phyloP scores from a whole-genome alignment of 768 basidiomycete species.

The Gloeostereum incarnatum region DNA sequence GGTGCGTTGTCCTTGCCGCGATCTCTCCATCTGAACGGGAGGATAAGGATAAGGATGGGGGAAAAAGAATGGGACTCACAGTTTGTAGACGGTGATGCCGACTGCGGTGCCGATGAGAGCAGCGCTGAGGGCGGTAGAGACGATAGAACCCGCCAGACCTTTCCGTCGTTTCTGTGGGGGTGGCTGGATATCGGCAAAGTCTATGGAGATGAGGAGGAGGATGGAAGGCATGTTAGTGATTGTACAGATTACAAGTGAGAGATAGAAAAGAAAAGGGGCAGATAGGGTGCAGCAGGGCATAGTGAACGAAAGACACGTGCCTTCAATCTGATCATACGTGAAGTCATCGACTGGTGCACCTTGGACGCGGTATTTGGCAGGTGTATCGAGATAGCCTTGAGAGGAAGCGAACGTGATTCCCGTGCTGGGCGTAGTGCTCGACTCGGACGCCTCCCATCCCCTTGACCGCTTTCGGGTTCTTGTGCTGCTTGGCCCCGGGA shows the following conservation, averaged over 20 bases:
- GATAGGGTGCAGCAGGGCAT: slow-evolving; percentile 7
- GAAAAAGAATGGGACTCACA: slow-evolving; percentile 39
- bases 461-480: neutral
- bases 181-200: slow-evolving; percentile 57
- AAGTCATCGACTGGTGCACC: slow-evolving; percentile 22
- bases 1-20: slow-evolving; percentile 46
- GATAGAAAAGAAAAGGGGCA: slow-evolving; percentile 10
- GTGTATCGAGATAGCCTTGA: slow-evolving; percentile 61
- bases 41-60: slow-evolving; percentile 3
- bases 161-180: slow-evolving; percentile 74
- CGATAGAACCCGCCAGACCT: slow-evolving; percentile 73
- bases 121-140: slow-evolving; percentile 77
- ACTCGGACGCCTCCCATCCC: slow-evolving; percentile 9
- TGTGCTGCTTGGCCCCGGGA: neutral
- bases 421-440: slow-evolving; percentile 31
- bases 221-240: slow-evolving; percentile 7
- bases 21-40: slow-evolving; percentile 57
- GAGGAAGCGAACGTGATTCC: slow-evolving; percentile 43
- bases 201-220: slow-evolving; percentile 9
- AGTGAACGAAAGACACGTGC: slow-evolving; percentile 13
- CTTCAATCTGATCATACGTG: slow-evolving; percentile 13
- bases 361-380: slow-evolving; percentile 38
- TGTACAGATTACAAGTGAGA: slow-evolving; percentile 8
- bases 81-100: slow-evolving; percentile 76
- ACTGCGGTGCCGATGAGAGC: slow-evolving; percentile 84